Base-by-base conservation (phyloP, 139 green algal genomes). In the Chlorella sorokiniana region DNA sequence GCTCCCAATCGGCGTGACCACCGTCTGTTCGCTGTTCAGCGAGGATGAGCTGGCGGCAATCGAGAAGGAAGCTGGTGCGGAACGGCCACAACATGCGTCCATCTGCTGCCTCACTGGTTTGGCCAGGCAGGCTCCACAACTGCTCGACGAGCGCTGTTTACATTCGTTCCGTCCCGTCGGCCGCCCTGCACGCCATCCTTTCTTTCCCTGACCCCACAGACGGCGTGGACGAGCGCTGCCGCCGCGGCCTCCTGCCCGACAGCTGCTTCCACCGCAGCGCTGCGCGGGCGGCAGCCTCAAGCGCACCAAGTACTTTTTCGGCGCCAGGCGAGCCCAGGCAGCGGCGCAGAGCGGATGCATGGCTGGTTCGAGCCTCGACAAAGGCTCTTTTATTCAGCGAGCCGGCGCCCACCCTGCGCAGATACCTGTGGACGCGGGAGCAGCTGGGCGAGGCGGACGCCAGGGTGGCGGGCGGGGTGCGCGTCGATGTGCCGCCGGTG, bases 261-360 rank as follows among this genome's bases (percentile, higher is more conserved):
- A 59, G 83, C 8, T 92, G 91, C 81, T 89, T 83, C 68, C 89
- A 95, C 70, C 38, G 52, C n/a, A 90, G 84, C 27, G 16, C 65
- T 20, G 80, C 75, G 23, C 81, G 45, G 82, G 69, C n/a, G 87
- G 87, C 25, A 41, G 8, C 3, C 70, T 90, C 4, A 95, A 92
- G 84, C 79, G 91, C 16, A 95, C 91, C 68, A 95, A 95, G 85
- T 88, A 89, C 69, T 95, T 95, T 71, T 95, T 95, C 56, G 91
- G 91, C 1, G 90, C 90, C 10, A 80, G 89, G 84, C 79, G n/a
- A 0, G 82, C 20, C 51, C 22, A 35, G 31, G 4, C 2, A 35
- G 65, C 4, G 65, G 37, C 9, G 2, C 16, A 33, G 35, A 1
- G 35, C 27, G 3, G 27, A 16, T 7, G 59, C 29, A 67, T 35